Evolutionary conservation across 2,329 filamentous ascomycete species (phyloP), one percentile per base, ranked within the genome.

Genomic region (Lachnellula cervina): DNA sequence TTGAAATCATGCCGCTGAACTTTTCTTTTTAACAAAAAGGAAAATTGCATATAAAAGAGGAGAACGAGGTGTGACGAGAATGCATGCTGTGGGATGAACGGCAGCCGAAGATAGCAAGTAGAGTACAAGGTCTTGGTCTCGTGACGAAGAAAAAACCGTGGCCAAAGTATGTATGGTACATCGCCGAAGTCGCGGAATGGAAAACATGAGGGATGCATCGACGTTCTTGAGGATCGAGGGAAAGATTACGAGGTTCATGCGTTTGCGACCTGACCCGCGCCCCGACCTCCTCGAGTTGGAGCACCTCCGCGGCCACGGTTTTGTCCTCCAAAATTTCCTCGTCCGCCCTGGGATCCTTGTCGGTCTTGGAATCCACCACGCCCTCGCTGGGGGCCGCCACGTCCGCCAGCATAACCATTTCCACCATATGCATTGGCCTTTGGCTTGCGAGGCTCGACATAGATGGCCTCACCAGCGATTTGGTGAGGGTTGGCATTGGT

Each of bases 401-500:
- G 83, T 62, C 78, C 79, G 59, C 81, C 72, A 65, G 78, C 78
- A 69, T 83, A 84, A 73, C 84, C 87, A 69, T 83, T 83, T 56
- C 88, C 85, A 52, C 86, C 88, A 62, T 86, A 89, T 54, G 84
- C 82, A 60, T 77, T 81, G 46, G 84, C 77, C 73, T 90, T 90
- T 65, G 88, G 83, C 63, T 90, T 90, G 61, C 94, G 91, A 71
- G 93, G 89, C 76, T 97, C 94, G 55, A 99, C 88, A 59, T 83
- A 80, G 66, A 99, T 87, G 67, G 83, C 86, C 73, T 96, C 88
- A 64, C 85, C 88, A 66, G 88, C 89, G 61, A 99, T 83, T 45
- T 82, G 81, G 75, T 96, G 90, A 37, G 93, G 93, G 76, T 95
- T 97, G 64, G 87, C 88, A 59, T 82, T 82, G 38, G 90, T 80